phyloP scores from a whole-genome alignment of 2,329 filamentous ascomycete genomes.

The Elsinoe arachidis region DNA sequence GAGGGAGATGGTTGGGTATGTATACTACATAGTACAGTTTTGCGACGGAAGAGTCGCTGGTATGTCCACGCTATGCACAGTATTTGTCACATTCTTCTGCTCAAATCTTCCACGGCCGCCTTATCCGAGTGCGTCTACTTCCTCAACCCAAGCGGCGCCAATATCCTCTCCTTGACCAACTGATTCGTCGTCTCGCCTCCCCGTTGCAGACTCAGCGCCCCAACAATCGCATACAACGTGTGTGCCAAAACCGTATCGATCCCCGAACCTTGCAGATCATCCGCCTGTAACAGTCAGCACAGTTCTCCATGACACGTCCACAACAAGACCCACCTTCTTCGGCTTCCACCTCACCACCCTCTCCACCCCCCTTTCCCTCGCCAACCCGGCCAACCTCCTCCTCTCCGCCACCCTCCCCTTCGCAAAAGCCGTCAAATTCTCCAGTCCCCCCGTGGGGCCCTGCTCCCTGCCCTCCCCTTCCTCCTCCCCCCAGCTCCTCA shows the following conservation, averaged over 20 bases:
- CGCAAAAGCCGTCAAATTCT: constrained; percentile 57
- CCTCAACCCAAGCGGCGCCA: constrained; percentile 40
- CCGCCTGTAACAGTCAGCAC: constrained; percentile 37
- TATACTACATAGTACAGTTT: constrained; percentile 11
- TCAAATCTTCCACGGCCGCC: no score
- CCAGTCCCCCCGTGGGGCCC: constrained; percentile 60
- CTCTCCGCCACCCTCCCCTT: constrained; percentile 56
- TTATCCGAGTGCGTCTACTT: neutral
- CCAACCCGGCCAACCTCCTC: constrained; percentile 58
- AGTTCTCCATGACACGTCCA: neutral
- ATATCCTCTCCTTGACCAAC: constrained; percentile 66
- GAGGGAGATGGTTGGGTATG: neutral
- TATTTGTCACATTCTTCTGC: neutral
- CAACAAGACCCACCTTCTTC: constrained; percentile 54
- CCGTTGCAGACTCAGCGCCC: constrained; percentile 80
- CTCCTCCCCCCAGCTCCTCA: constrained; percentile 9
- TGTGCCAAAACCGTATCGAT: constrained; percentile 65
- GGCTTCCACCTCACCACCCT: constrained; percentile 85
- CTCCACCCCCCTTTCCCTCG: constrained; percentile 59
- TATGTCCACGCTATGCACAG: constrained; percentile 7
- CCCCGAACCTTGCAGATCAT: constrained; percentile 65
- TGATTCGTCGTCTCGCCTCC: constrained; percentile 69
- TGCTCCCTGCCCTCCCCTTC: constrained; percentile 33
- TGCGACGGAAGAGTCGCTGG: neutral
- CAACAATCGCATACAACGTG: constrained; percentile 75